Evolutionary conservation across 177 flowering plant genomes (phyloP).

Genomic region (Vitis hybrid): DNA sequence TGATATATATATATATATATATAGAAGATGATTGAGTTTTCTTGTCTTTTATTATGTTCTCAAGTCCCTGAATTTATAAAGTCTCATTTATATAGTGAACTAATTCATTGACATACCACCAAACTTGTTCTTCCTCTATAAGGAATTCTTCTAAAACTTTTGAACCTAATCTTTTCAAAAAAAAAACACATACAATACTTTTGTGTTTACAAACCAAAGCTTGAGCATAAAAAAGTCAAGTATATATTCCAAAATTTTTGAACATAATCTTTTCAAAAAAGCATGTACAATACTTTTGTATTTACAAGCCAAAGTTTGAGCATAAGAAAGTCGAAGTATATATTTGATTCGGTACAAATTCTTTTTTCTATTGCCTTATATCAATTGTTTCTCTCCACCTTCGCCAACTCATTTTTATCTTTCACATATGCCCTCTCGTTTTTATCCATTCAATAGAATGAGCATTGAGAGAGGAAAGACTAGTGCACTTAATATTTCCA

Average conservation of each 20-base stretch:
- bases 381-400: too few species aligned
- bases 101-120: constrained; percentile 5
- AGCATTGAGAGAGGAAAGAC: too few species aligned
- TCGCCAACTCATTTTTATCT: too few species aligned
- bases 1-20: too few species aligned
- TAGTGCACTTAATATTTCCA: too few species aligned
- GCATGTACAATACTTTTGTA: neutral
- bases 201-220: constrained; percentile 11
- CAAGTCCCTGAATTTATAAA: constrained; percentile 3
- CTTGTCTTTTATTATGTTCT: neutral
- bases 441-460: too few species aligned
- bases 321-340: too few species aligned
- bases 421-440: too few species aligned
- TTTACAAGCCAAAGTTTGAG: neutral
- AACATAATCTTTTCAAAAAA: constrained; percentile 14
- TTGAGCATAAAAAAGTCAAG: neutral
- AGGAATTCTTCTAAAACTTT: neutral
- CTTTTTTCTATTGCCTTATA: too few species aligned
- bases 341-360: too few species aligned
- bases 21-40: too few species aligned
- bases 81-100: constrained; percentile 1
- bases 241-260: neutral
- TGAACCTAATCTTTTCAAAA: constrained; percentile 5
- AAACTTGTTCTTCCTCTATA: neutral
- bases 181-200: constrained; percentile 7